Conservation (phyloP, 2,329 filamentous ascomycete genomes). For the Aureobasidium lini region DNA sequence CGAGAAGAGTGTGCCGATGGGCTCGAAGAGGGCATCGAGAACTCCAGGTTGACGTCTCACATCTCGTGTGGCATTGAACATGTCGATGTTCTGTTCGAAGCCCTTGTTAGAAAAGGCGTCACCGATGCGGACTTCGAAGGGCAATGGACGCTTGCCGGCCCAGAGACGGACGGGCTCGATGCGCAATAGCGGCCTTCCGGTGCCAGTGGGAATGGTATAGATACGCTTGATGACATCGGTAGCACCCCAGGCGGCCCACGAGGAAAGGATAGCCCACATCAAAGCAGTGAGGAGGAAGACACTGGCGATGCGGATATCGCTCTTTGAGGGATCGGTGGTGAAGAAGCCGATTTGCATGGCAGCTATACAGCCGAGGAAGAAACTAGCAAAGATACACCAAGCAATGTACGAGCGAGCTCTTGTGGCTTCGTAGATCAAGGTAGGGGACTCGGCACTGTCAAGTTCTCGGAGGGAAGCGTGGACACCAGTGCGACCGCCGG, state of each 20-base stretch:
- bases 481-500: not conserved
- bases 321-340: not conserved
- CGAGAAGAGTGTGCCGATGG: not conserved
- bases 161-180: not conserved
- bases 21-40: not conserved
- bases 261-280: not conserved
- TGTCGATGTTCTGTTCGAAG: not conserved
- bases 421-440: constrained; percentile 5
- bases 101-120: not conserved
- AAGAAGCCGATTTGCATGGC: not conserved
- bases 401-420: constrained; percentile 1
- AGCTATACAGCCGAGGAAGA: not conserved
- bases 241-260: not conserved
- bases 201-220: not conserved
- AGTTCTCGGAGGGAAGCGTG: not conserved
- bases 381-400: not conserved
- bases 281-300: not conserved
- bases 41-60: not conserved
- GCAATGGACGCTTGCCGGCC: not conserved
- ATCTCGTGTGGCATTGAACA: not conserved
- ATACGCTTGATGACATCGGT: not conserved
- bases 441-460: not conserved
- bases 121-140: constrained; percentile 4
- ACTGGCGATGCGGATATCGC: not conserved
- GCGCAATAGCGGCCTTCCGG: not conserved